Conservation (phyloP, 441 rosid genomes). For the Daphne laureola region DNA sequence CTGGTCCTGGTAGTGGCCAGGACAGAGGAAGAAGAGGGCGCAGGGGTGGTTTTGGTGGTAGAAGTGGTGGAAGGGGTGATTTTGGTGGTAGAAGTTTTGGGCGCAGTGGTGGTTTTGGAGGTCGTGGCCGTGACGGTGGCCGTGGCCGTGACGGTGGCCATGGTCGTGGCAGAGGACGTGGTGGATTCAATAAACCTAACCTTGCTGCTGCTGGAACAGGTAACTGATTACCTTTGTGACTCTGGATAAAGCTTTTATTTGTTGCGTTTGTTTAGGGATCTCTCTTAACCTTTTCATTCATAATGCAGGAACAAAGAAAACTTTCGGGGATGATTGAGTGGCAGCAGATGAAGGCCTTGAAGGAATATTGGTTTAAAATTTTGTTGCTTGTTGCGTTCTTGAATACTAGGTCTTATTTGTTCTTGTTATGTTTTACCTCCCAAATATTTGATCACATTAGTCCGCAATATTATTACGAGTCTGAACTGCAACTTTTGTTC, state of each 20-base stretch:
- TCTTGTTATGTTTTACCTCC: too few relatives aligned
- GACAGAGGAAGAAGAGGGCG: constrained; percentile 31
- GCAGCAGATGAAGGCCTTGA: constrained; percentile 5
- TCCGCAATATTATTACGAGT: too few relatives aligned
- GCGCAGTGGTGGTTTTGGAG: constrained; percentile 23
- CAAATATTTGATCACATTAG: too few relatives aligned
- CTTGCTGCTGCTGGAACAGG: constrained; percentile 39
- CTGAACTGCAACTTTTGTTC: too few relatives aligned
- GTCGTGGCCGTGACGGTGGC: constrained; percentile 18
- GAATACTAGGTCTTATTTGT: too few relatives aligned
- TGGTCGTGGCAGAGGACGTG: constrained; percentile 41
- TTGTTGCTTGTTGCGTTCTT: too few relatives aligned
- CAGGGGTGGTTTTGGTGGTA: constrained; percentile 22
- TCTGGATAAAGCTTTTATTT: neutral
- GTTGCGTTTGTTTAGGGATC: neutral
- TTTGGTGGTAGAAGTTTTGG: constrained; percentile 16
- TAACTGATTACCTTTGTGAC: neutral
- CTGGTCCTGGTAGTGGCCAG: constrained; percentile 26
- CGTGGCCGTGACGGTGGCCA: constrained; percentile 22
- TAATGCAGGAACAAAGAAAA: constrained; percentile 64
- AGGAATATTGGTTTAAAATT: too few relatives aligned
- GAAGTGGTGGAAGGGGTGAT: constrained; percentile 20
- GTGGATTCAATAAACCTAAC: constrained; percentile 35
- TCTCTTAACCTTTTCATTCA: neutral
- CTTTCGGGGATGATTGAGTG: constrained; percentile 40